Evolutionary conservation across 2,329 filamentous ascomycete genomes (phyloP).

Genomic region (Aureobasidium lini): DNA sequence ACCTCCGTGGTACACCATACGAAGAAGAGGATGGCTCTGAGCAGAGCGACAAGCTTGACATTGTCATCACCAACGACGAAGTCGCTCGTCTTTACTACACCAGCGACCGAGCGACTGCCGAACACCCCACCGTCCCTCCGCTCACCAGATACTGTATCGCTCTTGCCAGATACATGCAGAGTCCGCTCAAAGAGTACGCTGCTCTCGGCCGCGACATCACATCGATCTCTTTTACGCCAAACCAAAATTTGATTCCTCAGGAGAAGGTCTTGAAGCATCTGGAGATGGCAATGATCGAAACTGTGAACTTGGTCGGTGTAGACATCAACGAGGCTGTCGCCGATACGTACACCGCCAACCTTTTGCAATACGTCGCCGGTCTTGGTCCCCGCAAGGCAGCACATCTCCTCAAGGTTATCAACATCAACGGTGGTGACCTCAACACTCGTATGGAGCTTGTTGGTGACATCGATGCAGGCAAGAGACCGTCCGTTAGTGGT

Average conservation of each 20-base stretch:
- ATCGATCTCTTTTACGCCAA: conserved; percentile 81
- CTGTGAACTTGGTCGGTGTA: conserved; percentile 93
- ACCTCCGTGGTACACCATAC: conserved; percentile 72
- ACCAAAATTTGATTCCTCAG: conserved; percentile 78
- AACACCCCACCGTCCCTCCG: conserved; percentile 73
- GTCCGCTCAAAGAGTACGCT: conserved; percentile 93
- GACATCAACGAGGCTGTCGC: conserved; percentile 87
- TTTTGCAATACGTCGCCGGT: conserved; percentile 85
- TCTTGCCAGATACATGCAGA: conserved; percentile 85
- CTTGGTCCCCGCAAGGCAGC: conserved; percentile 87
- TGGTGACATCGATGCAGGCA: conserved; percentile 63
- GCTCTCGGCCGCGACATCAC: conserved; percentile 81
- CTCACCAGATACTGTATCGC: conserved; percentile 85
- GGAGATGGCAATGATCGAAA: conserved; percentile 96
- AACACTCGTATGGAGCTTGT: conserved; percentile 80
- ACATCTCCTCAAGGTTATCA: conserved; percentile 79
- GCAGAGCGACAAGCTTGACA: conserved; percentile 71
- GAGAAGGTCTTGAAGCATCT: conserved; percentile 81
- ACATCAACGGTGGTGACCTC: conserved; percentile 80
- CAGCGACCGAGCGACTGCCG: conserved; percentile 67
- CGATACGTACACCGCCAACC: conserved; percentile 73
- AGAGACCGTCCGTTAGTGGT: conserved; percentile 60
- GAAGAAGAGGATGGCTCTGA: conserved; percentile 69
- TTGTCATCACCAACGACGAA: conserved; percentile 91
- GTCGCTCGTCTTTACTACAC: conserved; percentile 94